phyloP scores from a whole-genome alignment of 2,329 filamentous ascomycete genomes.

The Fusarium sambucinum region DNA sequence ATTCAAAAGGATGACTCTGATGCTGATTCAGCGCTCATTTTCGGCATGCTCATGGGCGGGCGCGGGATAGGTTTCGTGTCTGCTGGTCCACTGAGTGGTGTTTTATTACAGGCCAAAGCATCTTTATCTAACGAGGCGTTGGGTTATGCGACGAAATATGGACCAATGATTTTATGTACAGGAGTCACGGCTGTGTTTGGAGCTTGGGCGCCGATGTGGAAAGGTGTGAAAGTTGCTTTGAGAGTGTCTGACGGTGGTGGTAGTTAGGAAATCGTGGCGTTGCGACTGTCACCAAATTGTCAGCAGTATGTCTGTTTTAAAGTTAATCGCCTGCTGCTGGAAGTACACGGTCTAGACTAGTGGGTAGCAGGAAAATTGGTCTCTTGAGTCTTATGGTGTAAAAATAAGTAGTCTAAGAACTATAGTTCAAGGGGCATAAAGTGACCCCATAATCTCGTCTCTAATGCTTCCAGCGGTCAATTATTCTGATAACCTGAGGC shows the following conservation, averaged over 20 bases:
- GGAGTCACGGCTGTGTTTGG: slow-evolving; percentile 50
- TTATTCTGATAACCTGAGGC: too few relatives aligned
- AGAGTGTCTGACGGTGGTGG: slow-evolving; percentile 58
- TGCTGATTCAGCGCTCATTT: slow-evolving; percentile 48
- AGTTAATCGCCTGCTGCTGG: too few relatives aligned
- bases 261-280: background rate
- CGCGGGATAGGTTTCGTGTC: slow-evolving; percentile 48
- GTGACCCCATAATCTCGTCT: too few relatives aligned
- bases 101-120: slow-evolving; percentile 40
- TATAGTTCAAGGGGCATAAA: too few relatives aligned
- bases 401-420: too few relatives aligned
- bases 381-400: too few relatives aligned
- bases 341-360: too few relatives aligned
- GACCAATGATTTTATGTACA: slow-evolving; percentile 51
- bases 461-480: too few relatives aligned
- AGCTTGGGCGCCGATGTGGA: slow-evolving; percentile 55
- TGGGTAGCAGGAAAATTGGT: too few relatives aligned
- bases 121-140: slow-evolving; percentile 44
- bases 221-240: slow-evolving; percentile 18
- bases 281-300: background rate
- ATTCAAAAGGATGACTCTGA: slow-evolving; percentile 48
- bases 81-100: slow-evolving; percentile 48
- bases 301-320: background rate
- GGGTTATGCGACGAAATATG: slow-evolving; percentile 50
- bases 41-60: slow-evolving; percentile 50